A percentile compares a stretch with the other conserved stretches of the same genome.
Conservation (phyloP, 176 grass and related monocot species). For the Oropetium thomaeum region DNA sequence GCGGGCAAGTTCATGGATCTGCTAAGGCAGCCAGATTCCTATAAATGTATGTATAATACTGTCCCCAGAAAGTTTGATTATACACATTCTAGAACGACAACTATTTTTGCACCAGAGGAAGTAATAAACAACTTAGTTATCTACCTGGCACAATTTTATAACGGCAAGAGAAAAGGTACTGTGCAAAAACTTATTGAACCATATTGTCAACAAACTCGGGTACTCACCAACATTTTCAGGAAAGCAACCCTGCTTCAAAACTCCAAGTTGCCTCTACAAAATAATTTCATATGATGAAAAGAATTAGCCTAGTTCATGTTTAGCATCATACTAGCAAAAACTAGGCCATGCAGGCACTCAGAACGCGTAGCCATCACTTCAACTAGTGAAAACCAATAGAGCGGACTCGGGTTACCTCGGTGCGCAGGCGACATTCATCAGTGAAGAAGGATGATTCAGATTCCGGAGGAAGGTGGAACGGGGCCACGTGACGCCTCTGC, state of each 20-base stretch:
- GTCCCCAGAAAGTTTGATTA: neutral
- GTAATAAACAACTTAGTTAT: neutral
- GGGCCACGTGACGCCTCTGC: constrained; percentile 53
- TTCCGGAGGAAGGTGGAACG: constrained; percentile 34
- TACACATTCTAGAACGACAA: neutral
- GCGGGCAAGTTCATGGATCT: neutral
- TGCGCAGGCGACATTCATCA: constrained; percentile 41
- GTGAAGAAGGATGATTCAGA: constrained; percentile 54
- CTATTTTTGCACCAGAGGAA: neutral
- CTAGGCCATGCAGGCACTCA: neutral
- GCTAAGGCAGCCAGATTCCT: neutral
- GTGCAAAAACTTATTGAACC: neutral
- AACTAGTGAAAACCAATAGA: neutral
- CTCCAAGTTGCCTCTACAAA: constrained; percentile 66
- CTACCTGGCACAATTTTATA: neutral
- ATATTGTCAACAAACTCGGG: constrained; percentile 18
- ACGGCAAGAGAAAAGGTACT: constrained; percentile 9
- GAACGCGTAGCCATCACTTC: constrained; percentile 13
- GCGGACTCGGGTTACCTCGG: constrained; percentile 43
- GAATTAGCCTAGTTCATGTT: constrained; percentile 20
- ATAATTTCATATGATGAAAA: constrained; percentile 25
- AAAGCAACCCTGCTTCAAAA: constrained; percentile 51
- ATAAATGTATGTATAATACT: neutral
- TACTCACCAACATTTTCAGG: constrained; percentile 52
- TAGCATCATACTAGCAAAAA: constrained; percentile 14